Base-by-base conservation (phyloP, 257 asterid species). In the Nicotiana benthamiana region DNA sequence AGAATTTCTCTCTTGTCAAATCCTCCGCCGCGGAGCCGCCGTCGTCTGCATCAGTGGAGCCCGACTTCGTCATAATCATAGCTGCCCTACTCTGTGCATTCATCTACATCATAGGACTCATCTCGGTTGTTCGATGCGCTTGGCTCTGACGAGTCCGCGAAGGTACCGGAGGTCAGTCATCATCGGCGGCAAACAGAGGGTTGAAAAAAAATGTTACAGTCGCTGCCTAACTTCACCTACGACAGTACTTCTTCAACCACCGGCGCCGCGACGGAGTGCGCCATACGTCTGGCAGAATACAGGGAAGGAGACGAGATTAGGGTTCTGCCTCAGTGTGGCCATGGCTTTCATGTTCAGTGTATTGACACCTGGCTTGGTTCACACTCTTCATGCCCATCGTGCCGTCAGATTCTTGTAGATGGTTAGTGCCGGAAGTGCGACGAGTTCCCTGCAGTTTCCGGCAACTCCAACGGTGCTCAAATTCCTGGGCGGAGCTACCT, bases 331-430 rank as follows among this genome's bases (percentile, higher is more conserved):
- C 90, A 84, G 84, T 90, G 93, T 83, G 89, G 92, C 40, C 94
- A 90, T 72, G 83, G 88, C 9, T 90, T 90, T 84, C 94, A 90
- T 61, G 82, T 64, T 2, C 70, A 22, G 17, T 90, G 94, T 80
- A 86, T 90, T 40, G 93, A 90, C 83, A 85, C 83, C 80, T 90
- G 94, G 94, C 90, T 90, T 18, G 84, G 85, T 16, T 89, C 93
- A 6, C 94, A 90, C 83, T 90, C 94, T 7, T 87, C 94, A 13
- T 90, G 93, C 66, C 94, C 94, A 2, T 89, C 92, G 27, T 90
- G 94, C 82, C 88, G 94, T 22, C 86, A 80, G 81, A 82, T 86
- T 63, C 83, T 87, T 4, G 83, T 64, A 27, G 83, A 64, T 10
- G 56, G 86, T 62, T 65, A 84, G n/a, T 85, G 90, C 84, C 83